Conservation (phyloP, 495 filamentous ascomycete species). For the Xylaria palmicola region DNA sequence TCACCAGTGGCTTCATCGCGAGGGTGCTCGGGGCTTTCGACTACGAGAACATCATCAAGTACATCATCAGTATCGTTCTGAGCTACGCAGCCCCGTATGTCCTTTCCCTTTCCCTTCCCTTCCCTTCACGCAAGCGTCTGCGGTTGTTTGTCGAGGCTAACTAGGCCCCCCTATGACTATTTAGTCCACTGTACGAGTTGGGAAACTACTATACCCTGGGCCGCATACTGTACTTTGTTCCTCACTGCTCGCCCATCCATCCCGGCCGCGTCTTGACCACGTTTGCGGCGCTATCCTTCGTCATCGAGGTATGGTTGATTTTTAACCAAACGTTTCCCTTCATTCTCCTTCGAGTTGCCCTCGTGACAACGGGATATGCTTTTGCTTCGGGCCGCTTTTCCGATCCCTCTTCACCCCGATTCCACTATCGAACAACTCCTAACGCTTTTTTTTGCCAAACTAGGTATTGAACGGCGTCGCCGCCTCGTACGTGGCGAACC, state of each 20-base stretch:
- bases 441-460: too few relatives aligned
- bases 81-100: slow-evolving; percentile 65
- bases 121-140: too few relatives aligned
- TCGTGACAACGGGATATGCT: too few relatives aligned
- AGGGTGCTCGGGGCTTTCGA: slow-evolving; percentile 58
- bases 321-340: neutral
- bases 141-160: too few relatives aligned
- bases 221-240: slow-evolving; percentile 75
- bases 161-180: too few relatives aligned
- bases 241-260: slow-evolving; percentile 74
- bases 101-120: too few relatives aligned
- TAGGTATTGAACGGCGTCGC: slow-evolving; percentile 63
- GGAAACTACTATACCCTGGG: slow-evolving; percentile 76
- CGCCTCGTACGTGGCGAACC: slow-evolving; percentile 59
- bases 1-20: slow-evolving; percentile 59
- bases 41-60: slow-evolving; percentile 55
- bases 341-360: neutral
- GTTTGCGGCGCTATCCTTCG: slow-evolving; percentile 62
- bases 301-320: slow-evolving; percentile 50
- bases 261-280: slow-evolving; percentile 73
- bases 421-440: too few relatives aligned
- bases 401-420: too few relatives aligned
- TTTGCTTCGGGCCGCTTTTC: too few relatives aligned
- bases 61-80: slow-evolving; percentile 60
- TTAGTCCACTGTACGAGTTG: slow-evolving; percentile 70